phyloP scores from a whole-genome alignment of 164 flowering plant genomes.

The Tetrastigma voinierianum region DNA sequence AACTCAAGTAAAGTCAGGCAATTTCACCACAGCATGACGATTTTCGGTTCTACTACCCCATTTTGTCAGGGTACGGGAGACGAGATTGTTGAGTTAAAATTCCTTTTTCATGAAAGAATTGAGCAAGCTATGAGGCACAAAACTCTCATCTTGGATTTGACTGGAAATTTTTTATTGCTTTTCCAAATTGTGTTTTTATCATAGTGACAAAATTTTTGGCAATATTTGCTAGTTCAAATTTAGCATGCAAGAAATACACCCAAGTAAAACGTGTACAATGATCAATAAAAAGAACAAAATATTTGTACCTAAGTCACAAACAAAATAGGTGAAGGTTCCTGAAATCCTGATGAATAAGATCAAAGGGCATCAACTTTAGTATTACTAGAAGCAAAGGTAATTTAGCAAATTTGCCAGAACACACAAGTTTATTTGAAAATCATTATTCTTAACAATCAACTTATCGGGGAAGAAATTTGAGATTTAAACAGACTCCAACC shows the following conservation, averaged over 20 bases:
- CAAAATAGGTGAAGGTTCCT: conserved; percentile 1
- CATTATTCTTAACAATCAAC: too few relatives aligned
- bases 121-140: not conserved
- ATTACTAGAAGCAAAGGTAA: not conserved
- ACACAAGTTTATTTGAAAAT: too few relatives aligned
- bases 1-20: too few relatives aligned
- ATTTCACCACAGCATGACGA: too few relatives aligned
- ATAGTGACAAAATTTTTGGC: not conserved
- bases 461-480: too few relatives aligned
- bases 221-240: not conserved
- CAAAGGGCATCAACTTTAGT: not conserved
- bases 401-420: too few relatives aligned
- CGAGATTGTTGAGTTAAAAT: conserved; percentile 3
- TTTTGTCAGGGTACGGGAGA: too few relatives aligned
- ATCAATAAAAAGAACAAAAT: conserved; percentile 1
- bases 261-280: not conserved
- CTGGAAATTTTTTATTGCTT: not conserved
- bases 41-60: too few relatives aligned
- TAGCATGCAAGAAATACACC: conserved; percentile 4
- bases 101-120: too few relatives aligned
- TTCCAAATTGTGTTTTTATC: too few relatives aligned
- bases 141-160: not conserved
- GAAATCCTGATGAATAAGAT: not conserved
- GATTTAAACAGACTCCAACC: too few relatives aligned
- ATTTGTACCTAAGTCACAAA: not conserved